Evolutionary conservation across 1,284 basidiomycete genomes (phyloP), one percentile per base, ranked within the genome.

Genomic region (Leccinum fallax): DNA sequence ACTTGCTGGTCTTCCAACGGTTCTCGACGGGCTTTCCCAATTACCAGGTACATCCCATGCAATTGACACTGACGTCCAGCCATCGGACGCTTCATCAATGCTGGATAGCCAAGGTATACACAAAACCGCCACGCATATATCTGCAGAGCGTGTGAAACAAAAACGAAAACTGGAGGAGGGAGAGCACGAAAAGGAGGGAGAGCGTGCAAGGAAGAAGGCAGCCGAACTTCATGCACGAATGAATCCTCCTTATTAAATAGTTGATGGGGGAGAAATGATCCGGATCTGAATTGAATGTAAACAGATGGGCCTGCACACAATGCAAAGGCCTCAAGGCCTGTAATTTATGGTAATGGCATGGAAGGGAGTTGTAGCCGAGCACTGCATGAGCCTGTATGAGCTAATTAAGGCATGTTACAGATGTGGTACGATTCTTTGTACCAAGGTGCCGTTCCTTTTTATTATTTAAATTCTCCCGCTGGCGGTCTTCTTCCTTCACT

Each of bases 1-100:
- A 68, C 71, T 84, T 49, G 84, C 84, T 0, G 85, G 84, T 2
- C 66, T 89, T 8, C 79, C 80, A 26, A 85, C 83, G 1, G 76
- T 82, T 15, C 66, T 82, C 52, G 71, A 68, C 28, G 28, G 28
- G 28, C 24, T 24, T 24, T 24, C 24, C 3, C 28, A 28, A 28
- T 28, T 28, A 28, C 28, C 28, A 28, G 28, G 28, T 28, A 28
- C 28, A 28, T 28, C 28, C 28, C 28, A 28, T 28, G 28, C 28
- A 28, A 2, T 28, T 28, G 28, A 28, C 28, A 28, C 28, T 28
- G 28, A 28, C 28, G 28, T 28, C 28, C 28, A 28, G 28, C 0
- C 28, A 28, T 28, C 28, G 28, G 28, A 28, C 8, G 0, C 28
- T 28, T 28, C 28, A 28, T 28, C 28, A 28, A 28, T 28, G 28